phyloP scores from a whole-genome alignment of 495 filamentous ascomycete species.

The Acidiella bohemica region DNA sequence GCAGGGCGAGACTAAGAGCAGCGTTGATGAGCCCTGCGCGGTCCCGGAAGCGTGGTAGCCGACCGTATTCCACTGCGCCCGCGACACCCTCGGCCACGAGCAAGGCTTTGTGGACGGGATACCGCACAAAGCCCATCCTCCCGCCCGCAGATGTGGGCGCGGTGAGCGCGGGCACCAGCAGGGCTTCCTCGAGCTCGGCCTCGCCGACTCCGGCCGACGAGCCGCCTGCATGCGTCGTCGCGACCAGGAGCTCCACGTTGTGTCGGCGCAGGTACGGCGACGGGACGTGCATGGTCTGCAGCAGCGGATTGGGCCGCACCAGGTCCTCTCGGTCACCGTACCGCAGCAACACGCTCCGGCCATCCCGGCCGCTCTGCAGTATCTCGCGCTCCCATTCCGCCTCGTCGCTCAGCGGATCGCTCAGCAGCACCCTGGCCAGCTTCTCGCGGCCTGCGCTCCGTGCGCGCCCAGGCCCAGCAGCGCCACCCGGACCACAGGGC shows the following conservation, averaged over 20 bases:
- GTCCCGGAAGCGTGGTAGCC: conserved; percentile 11
- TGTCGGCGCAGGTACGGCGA: conserved; percentile 53
- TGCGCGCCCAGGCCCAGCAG: conserved; percentile 24
- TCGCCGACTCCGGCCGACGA: conserved; percentile 16
- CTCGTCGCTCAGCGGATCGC: conserved; percentile 56
- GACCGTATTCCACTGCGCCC: conserved; percentile 39
- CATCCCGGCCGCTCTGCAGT: conserved; percentile 30
- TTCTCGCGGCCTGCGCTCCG: conserved; percentile 33
- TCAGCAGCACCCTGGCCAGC: conserved; percentile 57
- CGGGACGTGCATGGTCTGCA: conserved; percentile 48
- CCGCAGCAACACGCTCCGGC: conserved; percentile 43
- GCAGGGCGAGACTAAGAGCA: conserved; percentile 39
- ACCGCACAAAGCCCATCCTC: conserved; percentile 49
- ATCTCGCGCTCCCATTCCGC: conserved; percentile 60
- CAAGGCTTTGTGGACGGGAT: conserved; percentile 75
- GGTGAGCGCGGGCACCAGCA: conserved; percentile 62
- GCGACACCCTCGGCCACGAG: conserved; percentile 56
- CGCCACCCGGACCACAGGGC: conserved; percentile 58
- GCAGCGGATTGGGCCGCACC: conserved; percentile 33
- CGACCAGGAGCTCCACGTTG: conserved; percentile 69
- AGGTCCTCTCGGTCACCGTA: conserved; percentile 37
- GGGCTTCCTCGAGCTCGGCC: conserved; percentile 36
- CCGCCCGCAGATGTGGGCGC: conserved; percentile 48
- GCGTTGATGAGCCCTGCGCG: conserved; percentile 36
- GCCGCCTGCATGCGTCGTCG: conserved; percentile 31